These are phyloP conservation scores for Solanum gracilifrons DNA, from an alignment of 257 asterid genomes.

Conservation along the genomic window DNA sequence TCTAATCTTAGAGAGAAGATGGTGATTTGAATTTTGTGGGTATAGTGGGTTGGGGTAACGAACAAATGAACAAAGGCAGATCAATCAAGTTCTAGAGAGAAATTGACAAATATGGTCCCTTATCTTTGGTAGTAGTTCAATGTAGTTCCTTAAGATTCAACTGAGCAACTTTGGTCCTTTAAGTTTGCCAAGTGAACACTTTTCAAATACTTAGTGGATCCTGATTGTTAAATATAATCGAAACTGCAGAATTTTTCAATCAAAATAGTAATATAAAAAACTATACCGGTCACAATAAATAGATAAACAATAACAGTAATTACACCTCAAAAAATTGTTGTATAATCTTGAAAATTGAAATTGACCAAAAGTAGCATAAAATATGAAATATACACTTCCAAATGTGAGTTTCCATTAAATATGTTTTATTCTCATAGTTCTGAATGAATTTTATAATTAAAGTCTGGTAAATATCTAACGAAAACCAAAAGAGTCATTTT, in stretches of 20 bases:
- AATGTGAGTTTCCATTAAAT: not conserved
- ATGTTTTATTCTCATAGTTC: not conserved
- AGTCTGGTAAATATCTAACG: not conserved
- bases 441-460: no score
- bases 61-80: not conserved
- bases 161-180: not conserved
- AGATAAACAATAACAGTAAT: no score
- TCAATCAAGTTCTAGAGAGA: not conserved
- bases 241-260: not conserved
- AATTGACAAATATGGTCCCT: not conserved
- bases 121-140: not conserved
- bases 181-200: not conserved
- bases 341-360: no score
- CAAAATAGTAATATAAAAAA: no score
- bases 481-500: not conserved
- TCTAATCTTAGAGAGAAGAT: not conserved
- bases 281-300: fast-evolving
- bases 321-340: no score
- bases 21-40: not conserved
- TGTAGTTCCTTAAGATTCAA: no score
- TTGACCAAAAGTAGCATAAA: no score
- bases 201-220: not conserved
- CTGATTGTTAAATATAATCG: not conserved
- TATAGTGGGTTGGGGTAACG: not conserved
- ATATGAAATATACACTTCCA: not conserved